A percentile compares a stretch with the other conserved stretches of the same genome.
phyloP scores from a whole-genome alignment of 139 green algal genomes.

The Desmodesmus armatus region DNA sequence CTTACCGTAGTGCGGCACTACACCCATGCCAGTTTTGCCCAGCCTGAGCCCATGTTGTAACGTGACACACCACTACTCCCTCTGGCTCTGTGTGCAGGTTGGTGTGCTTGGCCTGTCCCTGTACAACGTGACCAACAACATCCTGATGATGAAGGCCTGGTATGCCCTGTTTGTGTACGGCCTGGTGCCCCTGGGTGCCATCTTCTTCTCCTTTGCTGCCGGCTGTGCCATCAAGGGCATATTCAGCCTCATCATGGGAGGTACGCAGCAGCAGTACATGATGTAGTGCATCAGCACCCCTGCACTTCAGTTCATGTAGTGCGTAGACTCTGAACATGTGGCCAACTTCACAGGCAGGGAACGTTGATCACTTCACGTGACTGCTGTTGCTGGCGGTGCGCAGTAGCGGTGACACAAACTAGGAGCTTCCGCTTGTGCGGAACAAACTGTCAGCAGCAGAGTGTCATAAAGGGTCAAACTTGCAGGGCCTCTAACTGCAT shows the following conservation, averaged over 20 bases:
- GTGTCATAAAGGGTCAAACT: too few species aligned
- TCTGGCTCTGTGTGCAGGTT: too few species aligned
- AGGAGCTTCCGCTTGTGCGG: not conserved
- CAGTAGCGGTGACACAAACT: not conserved
- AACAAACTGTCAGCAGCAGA: too few species aligned
- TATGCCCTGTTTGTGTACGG: not conserved
- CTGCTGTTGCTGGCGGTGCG: too few species aligned
- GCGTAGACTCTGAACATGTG: not conserved
- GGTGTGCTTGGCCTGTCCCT: too few species aligned
- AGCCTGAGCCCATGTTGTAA: too few species aligned
- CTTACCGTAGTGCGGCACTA: too few species aligned
- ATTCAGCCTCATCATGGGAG: constrained; percentile 21
- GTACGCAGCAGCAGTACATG: not conserved
- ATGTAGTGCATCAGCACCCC: not conserved
- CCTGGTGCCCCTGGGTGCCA: constrained; percentile 7
- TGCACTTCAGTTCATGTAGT: not conserved
- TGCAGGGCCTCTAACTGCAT: too few species aligned
- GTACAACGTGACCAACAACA: too few species aligned
- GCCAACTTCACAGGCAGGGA: not conserved
- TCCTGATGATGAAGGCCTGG: not conserved
- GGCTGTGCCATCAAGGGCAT: not conserved
- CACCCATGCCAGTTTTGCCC: too few species aligned
- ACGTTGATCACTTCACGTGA: not conserved
- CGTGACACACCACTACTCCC: too few species aligned
- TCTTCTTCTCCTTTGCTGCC: constrained; percentile 43